Evolutionary conservation across 257 asterid species (phyloP), one percentile per base, ranked within the genome.

Genomic region (Voacanga thouarsii): DNA sequence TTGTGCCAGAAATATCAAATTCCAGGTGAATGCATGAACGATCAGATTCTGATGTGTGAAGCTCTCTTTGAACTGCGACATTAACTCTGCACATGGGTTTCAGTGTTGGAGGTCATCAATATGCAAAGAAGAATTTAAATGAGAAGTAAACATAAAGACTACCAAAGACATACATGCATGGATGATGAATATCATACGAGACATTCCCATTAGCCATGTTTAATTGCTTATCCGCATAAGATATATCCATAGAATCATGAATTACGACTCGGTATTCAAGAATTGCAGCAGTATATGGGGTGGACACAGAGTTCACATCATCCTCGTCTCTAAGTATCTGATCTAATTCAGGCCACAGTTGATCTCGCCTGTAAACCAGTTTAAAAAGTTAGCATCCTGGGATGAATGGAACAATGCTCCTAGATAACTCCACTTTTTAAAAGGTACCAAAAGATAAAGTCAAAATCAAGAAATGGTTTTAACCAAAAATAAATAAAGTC

Each of bases 21-120:
- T 90, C 96, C 84, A 90, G 82, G 82, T 92, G 96, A 80, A 89
- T 90, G 89, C 97, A 92, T 72, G 97, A 92, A 79, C 97, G 96
- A 83, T 89, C 96, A 72, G 97, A 92, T 80, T 87, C 91, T 1
- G 88, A 84, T 24, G 87, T 88, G 85, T 92, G 97, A 55, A 92
- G 92, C 89, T 92, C 97, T 80, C 82, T 87, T 81, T 85, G 89
- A 77, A 90, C 89, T 63, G 93, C 91, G 82, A 92, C 93, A 86
- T 90, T 89, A 75, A 86, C 92, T 85, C 97, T 92, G 82, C 80
- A 81, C 21, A 6, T 41, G 51, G 59, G 76, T 28, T 50, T 65
- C 39, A 41, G 56, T 16, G 51, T 18, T 19, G 51, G 8, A 57
- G 51, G 71, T 75, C 30, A 5, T 2, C 37, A 75, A 60, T 57